Conservation (phyloP, 208 protist species). For the Porcisia deanei region DNA sequence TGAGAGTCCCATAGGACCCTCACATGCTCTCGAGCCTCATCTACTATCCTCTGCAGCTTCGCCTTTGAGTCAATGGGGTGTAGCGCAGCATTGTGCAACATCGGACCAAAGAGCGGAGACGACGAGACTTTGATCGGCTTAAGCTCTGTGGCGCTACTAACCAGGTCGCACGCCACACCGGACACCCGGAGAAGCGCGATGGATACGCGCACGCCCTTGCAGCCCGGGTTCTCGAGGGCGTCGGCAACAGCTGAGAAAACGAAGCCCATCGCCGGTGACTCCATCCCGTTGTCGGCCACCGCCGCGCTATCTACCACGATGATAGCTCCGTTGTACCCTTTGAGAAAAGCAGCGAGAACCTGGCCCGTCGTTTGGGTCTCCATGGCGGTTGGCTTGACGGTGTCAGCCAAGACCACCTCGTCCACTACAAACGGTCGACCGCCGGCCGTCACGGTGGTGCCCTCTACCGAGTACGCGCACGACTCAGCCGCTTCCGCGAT, state of each 20-base stretch:
- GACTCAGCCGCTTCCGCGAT: slow-evolving; percentile 28
- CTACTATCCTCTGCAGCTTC: slow-evolving; percentile 25
- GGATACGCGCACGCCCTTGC: slow-evolving; percentile 42
- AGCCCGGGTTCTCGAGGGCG: slow-evolving; percentile 22
- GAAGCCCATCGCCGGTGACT: slow-evolving; percentile 28
- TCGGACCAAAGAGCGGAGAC: slow-evolving; percentile 59
- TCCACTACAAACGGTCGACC: slow-evolving; percentile 38
- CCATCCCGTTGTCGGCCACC: slow-evolving; percentile 27
- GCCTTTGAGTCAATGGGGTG: slow-evolving; percentile 16
- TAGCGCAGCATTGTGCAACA: slow-evolving; percentile 36
- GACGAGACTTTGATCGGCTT: slow-evolving; percentile 22
- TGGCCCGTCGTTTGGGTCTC: slow-evolving; percentile 28
- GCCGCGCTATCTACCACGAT: slow-evolving; percentile 35
- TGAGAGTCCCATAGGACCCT: slow-evolving; percentile 30
- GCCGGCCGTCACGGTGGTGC: slow-evolving; percentile 23
- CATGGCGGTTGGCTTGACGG: slow-evolving; percentile 20
- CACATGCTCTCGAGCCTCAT: slow-evolving; percentile 22
- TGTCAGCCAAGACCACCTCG: slow-evolving; percentile 35
- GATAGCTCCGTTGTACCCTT: slow-evolving; percentile 57
- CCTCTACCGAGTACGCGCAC: slow-evolving; percentile 29
- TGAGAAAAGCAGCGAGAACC: slow-evolving; percentile 39
- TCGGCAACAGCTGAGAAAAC: slow-evolving; percentile 27
- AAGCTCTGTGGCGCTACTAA: slow-evolving; percentile 18
- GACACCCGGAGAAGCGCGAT: slow-evolving; percentile 43
- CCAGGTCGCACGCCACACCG: slow-evolving; percentile 21